Conservation (phyloP, 2,329 filamentous ascomycete species). For the Colletotrichum viniferum region DNA sequence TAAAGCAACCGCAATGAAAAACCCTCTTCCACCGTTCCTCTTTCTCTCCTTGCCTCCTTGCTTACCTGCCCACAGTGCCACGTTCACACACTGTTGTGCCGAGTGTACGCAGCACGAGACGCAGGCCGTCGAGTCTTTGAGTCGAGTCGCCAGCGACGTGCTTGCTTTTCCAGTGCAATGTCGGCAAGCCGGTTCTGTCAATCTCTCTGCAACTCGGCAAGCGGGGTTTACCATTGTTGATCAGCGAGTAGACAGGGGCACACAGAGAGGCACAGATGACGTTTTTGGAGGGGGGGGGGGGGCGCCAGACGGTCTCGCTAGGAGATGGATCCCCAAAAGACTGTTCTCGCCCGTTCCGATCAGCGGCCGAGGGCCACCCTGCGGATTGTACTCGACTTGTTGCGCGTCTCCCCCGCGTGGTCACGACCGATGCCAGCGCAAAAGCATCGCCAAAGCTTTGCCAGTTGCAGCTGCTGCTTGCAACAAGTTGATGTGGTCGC, state of each 20-base stretch:
- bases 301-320: not conserved
- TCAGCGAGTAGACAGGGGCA: not conserved
- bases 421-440: not conserved
- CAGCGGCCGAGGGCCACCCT: not conserved
- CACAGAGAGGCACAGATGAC: not conserved
- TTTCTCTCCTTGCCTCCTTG: too few relatives aligned
- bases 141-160: not conserved
- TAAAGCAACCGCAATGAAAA: not conserved
- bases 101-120: not conserved
- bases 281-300: too few relatives aligned
- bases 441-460: not conserved
- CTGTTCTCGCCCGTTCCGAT: constrained; percentile 9
- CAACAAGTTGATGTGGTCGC: not conserved
- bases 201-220: not conserved
- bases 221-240: not conserved
- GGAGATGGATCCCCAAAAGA: not conserved
- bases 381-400: not conserved
- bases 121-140: not conserved
- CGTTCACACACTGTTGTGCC: too few relatives aligned
- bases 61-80: too few relatives aligned
- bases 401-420: not conserved
- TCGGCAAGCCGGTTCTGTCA: not conserved
- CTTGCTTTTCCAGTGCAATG: not conserved
- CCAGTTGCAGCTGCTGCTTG: not conserved
- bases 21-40: too few relatives aligned